Conservation (phyloP, 1,284 basidiomycete genomes). For the Ganoderma leucocontextum region DNA sequence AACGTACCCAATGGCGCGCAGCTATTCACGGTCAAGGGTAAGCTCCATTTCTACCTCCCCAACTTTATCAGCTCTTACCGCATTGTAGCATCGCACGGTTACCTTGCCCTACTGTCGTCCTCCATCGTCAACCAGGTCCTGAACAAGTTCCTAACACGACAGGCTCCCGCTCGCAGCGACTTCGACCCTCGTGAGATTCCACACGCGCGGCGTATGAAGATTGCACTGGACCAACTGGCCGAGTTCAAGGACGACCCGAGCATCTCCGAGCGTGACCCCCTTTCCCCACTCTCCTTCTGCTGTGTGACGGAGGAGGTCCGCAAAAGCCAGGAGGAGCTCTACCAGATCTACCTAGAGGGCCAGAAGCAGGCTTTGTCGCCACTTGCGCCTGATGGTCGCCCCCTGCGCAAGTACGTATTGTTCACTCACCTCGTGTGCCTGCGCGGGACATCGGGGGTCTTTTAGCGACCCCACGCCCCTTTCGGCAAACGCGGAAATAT, state of each 20-base stretch:
- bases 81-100: conserved; percentile 55
- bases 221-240: conserved; percentile 61
- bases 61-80: background rate
- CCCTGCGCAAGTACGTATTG: conserved; percentile 62
- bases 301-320: conserved; percentile 61
- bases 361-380: conserved; percentile 63
- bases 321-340: conserved; percentile 57
- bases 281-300: conserved; percentile 72
- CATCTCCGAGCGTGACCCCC: conserved; percentile 61
- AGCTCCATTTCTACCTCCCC: conserved; percentile 2
- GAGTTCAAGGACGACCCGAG: conserved; percentile 56
- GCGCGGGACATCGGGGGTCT: background rate
- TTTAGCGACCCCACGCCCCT: background rate
- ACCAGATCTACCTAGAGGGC: conserved; percentile 56
- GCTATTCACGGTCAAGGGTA: conserved; percentile 73
- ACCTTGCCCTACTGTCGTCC: conserved; percentile 59
- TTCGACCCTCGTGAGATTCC: conserved; percentile 45
- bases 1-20: conserved; percentile 57
- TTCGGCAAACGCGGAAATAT: background rate
- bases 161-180: conserved; percentile 59
- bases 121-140: conserved; percentile 74
- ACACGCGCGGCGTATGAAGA: conserved; percentile 56
- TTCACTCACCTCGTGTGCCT: conserved; percentile 1
- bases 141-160: conserved; percentile 64
- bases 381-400: conserved; percentile 61